Conservation (phyloP, 805 yeast species). For the Hermanozyma aechmeae region DNA sequence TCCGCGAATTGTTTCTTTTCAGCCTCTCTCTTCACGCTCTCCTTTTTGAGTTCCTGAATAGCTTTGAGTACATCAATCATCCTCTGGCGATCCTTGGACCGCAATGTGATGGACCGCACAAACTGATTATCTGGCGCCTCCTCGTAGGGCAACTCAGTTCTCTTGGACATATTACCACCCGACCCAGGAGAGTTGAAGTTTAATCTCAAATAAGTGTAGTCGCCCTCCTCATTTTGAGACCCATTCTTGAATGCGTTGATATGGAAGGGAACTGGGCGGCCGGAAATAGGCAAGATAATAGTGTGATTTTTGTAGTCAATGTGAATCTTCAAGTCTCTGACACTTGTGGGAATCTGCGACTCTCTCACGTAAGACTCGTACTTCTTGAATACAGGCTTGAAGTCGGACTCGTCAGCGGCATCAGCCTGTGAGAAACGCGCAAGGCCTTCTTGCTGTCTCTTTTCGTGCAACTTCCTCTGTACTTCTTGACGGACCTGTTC, state of each 20-base stretch:
- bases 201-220: slow-evolving; percentile 79
- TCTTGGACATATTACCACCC: slow-evolving; percentile 58
- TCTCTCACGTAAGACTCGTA: slow-evolving; percentile 94
- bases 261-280: slow-evolving; percentile 97
- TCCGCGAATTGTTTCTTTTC: slow-evolving; percentile 90
- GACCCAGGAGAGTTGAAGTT: slow-evolving; percentile 92
- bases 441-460: slow-evolving; percentile 79
- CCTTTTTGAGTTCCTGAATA: slow-evolving; percentile 87
- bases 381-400: slow-evolving; percentile 71
- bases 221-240: slow-evolving; percentile 93
- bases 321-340: slow-evolving; percentile 75
- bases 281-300: slow-evolving; percentile 81
- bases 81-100: slow-evolving; percentile 86
- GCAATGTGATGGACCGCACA: slow-evolving; percentile 74
- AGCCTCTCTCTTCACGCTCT: slow-evolving; percentile 79
- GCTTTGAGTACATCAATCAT: slow-evolving; percentile 84
- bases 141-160: slow-evolving; percentile 83
- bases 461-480: slow-evolving; percentile 76
- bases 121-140: slow-evolving; percentile 81
- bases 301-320: slow-evolving; percentile 86
- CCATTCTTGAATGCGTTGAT: slow-evolving; percentile 91
- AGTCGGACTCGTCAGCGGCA: slow-evolving; percentile 53
- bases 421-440: slow-evolving; percentile 74
- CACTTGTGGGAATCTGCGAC: slow-evolving; percentile 78
- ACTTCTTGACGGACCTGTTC: slow-evolving; percentile 75